These are phyloP conservation scores for Moniliophthora roreri DNA, from an alignment of 1,284 basidiomycete genomes.

Conservation along the genomic window DNA sequence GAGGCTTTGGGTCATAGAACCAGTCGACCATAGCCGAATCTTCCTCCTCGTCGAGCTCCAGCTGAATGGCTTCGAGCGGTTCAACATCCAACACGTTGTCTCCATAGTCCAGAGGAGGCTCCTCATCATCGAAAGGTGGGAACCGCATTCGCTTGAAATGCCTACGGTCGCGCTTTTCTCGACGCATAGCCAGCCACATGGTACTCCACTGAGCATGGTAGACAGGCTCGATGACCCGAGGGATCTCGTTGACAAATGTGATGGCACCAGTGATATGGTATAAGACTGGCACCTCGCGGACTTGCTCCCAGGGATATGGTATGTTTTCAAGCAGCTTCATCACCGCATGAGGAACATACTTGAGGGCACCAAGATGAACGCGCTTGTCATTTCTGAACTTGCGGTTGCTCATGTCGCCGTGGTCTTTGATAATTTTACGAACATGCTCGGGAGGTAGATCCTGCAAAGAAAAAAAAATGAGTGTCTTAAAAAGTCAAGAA, in stretches of 20 bases:
- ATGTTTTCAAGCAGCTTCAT: slow-evolving; percentile 99
- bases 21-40: slow-evolving; percentile 95
- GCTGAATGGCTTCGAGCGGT: slow-evolving; percentile 96
- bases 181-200: slow-evolving; percentile 99
- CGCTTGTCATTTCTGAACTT: slow-evolving; percentile 99
- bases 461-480: slow-evolving; percentile 37
- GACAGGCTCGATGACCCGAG: slow-evolving; percentile 94
- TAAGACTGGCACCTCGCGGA: slow-evolving; percentile 93
- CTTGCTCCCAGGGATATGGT: slow-evolving; percentile 99
- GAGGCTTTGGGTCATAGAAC: slow-evolving; percentile 98
- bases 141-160: slow-evolving; percentile 99
- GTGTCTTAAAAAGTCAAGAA: slow-evolving; percentile 18
- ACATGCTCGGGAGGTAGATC: slow-evolving; percentile 92
- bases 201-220: slow-evolving; percentile 99
- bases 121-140: slow-evolving; percentile 99
- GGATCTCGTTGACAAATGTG: slow-evolving; percentile 99
- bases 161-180: slow-evolving; percentile 97
- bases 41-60: slow-evolving; percentile 94
- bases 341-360: slow-evolving; percentile 99
- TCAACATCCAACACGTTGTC: slow-evolving; percentile 99
- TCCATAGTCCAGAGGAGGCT: slow-evolving; percentile 96
- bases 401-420: slow-evolving; percentile 95
- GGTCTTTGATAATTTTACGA: slow-evolving; percentile 97
- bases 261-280: slow-evolving; percentile 99
- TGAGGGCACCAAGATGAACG: slow-evolving; percentile 96